phyloP scores from a whole-genome alignment of 1,139 yeast genomes.

The Candida sp. region DNA sequence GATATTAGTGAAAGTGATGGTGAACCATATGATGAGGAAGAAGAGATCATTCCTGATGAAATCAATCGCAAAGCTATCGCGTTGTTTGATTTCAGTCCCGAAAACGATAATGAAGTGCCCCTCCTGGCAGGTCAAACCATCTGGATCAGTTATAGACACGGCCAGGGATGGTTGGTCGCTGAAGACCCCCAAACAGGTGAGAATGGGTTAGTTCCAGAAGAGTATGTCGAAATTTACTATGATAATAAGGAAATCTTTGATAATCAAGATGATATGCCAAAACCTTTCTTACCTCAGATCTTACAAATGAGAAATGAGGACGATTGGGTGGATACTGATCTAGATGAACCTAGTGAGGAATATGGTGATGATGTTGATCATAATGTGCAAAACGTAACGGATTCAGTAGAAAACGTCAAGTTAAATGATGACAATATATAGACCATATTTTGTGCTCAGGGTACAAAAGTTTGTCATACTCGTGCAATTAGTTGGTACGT shows the following conservation, averaged over 20 bases:
- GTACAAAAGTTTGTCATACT: no score
- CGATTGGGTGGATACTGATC: constrained; percentile 38
- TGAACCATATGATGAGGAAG: constrained; percentile 9
- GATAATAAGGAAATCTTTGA: constrained; percentile 17
- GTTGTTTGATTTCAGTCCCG: constrained; percentile 85
- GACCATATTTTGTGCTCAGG: no score
- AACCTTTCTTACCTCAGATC: constrained; percentile 45
- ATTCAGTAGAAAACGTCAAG: not conserved
- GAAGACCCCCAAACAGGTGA: constrained; percentile 75
- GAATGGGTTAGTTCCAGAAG: constrained; percentile 95
- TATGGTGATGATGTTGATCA: not conserved
- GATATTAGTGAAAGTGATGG: not conserved
- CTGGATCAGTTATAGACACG: constrained; percentile 87
- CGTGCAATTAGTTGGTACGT: no score
- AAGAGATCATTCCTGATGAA: constrained; percentile 25
- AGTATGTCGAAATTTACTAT: constrained; percentile 66
- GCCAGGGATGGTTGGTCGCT: constrained; percentile 99
- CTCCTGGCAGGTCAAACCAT: constrained; percentile 79
- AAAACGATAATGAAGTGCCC: constrained; percentile 87
- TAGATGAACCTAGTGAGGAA: constrained; percentile 11
- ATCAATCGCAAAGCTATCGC: constrained; percentile 70
- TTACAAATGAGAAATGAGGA: constrained; percentile 20
- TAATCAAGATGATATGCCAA: constrained; percentile 35
- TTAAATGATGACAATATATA: not conserved
- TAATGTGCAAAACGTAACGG: constrained; percentile 3